Conservation (phyloP, 2,329 filamentous ascomycete species). For the Shiraia bambusicola region DNA sequence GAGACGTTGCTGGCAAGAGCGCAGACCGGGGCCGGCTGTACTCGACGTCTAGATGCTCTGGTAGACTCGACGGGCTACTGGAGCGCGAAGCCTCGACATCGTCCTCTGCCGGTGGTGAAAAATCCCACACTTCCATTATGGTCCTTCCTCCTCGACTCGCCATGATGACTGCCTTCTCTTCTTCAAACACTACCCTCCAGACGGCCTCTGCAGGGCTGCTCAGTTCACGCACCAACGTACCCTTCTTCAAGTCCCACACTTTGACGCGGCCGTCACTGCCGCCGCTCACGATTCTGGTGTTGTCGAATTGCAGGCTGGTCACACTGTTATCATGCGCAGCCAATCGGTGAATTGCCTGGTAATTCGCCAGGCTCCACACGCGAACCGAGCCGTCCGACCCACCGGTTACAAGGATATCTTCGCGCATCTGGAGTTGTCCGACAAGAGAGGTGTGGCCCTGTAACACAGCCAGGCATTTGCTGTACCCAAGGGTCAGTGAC, state of each 20-base stretch:
- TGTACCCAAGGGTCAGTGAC: constrained; percentile 16
- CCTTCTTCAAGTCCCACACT: constrained; percentile 94
- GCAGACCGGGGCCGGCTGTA: constrained; percentile 38
- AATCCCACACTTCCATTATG: constrained; percentile 98
- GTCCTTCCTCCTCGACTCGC: constrained; percentile 82
- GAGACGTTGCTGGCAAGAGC: constrained; percentile 26
- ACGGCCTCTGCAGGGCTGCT: constrained; percentile 91
- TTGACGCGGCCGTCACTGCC: constrained; percentile 97
- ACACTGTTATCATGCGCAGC: constrained; percentile 98
- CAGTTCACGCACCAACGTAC: constrained; percentile 85
- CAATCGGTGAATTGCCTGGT: constrained; percentile 88
- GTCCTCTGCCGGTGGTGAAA: constrained; percentile 72
- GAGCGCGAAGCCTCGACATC: constrained; percentile 39
- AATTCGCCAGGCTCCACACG: constrained; percentile 91
- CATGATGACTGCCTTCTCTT: constrained; percentile 96
- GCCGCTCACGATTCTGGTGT: constrained; percentile 90
- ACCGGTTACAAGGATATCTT: constrained; percentile 91
- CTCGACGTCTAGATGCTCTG: constrained; percentile 40
- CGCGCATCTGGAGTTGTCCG: constrained; percentile 92
- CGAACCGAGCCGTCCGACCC: constrained; percentile 94
- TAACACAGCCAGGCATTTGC: constrained; percentile 81
- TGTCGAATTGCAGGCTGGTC: constrained; percentile 95
- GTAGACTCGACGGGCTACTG: constrained; percentile 47
- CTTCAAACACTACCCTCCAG: constrained; percentile 97
- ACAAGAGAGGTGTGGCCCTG: constrained; percentile 97